Percentiles rank a stretch among this genome's conserved stretches.
Conservation (phyloP, 495 filamentous ascomycete species). For the Daldinia grandis region DNA sequence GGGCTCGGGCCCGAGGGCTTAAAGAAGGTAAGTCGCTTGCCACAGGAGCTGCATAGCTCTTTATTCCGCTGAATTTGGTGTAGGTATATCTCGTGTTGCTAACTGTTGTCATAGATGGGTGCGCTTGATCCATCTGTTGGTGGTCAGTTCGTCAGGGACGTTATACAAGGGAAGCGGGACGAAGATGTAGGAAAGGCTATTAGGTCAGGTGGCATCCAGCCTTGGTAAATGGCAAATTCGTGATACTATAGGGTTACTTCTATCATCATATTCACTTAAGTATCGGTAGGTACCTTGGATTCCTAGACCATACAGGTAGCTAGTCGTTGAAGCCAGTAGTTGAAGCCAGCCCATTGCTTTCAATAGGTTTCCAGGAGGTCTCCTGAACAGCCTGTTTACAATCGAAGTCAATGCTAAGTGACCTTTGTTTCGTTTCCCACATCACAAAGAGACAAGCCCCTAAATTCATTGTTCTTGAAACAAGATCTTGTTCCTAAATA, state of each 20-base stretch:
- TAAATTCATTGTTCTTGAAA: conserved; percentile 16
- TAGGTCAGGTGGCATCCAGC: conserved; percentile 47
- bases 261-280: not conserved
- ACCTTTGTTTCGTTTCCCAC: not conserved
- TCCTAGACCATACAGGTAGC: no score
- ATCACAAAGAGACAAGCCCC: not conserved
- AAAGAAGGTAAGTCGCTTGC: conserved; percentile 42
- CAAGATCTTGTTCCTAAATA: not conserved
- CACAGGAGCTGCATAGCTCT: not conserved
- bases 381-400: no score
- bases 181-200: conserved; percentile 58
- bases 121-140: conserved; percentile 55
- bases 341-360: no score
- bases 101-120: conserved; percentile 40
- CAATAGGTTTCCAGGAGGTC: no score
- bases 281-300: no score
- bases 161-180: conserved; percentile 60
- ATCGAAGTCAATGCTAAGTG: not conserved
- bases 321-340: no score
- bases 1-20: conserved; percentile 46
- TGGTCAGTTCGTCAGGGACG: conserved; percentile 54
- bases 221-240: conserved; percentile 44
- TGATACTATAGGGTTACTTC: not conserved
- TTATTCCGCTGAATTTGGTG: not conserved
- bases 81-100: not conserved